A percentile compares a stretch with the other conserved stretches of the same genome.
These are phyloP conservation scores for Dothideomycetes sp. DNA, from an alignment of 2,329 filamentous ascomycete species.

Conservation along the genomic window DNA sequence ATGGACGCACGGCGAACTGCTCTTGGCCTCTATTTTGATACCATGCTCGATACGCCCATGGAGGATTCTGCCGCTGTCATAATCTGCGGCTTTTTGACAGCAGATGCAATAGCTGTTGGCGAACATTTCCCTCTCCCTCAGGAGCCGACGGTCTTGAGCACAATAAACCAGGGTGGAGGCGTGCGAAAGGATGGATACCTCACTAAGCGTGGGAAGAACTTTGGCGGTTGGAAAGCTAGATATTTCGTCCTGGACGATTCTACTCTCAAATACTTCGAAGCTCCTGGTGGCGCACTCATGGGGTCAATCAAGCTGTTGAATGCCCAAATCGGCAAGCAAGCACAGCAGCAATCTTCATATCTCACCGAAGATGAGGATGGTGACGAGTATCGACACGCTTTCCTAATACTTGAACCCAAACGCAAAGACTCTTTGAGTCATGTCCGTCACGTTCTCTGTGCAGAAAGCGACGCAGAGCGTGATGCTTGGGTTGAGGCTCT, in stretches of 20 bases:
- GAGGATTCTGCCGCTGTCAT: slow-evolving; percentile 68
- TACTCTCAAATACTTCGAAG: slow-evolving; percentile 81
- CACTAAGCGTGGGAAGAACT: slow-evolving; percentile 96
- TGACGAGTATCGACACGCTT: slow-evolving; percentile 93
- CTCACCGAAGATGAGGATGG: slow-evolving; percentile 66
- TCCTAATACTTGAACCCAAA: slow-evolving; percentile 90
- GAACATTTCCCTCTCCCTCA: slow-evolving; percentile 31
- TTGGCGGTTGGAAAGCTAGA: slow-evolving; percentile 92
- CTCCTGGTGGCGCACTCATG: slow-evolving; percentile 78
- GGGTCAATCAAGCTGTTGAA: slow-evolving; percentile 87
- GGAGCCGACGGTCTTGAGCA: slow-evolving; percentile 14
- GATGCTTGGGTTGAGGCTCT: slow-evolving; percentile 90
- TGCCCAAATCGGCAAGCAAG: slow-evolving; percentile 91
- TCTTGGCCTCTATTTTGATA: slow-evolving; percentile 77
- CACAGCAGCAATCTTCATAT: slow-evolving; percentile 47
- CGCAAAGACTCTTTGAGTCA: slow-evolving; percentile 84
- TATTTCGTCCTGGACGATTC: slow-evolving; percentile 62
- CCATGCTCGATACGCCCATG: slow-evolving; percentile 72
- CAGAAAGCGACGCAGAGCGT: slow-evolving; percentile 85
- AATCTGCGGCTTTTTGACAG: slow-evolving; percentile 77
- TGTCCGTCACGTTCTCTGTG: slow-evolving; percentile 88
- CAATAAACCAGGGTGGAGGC: slow-evolving; percentile 24
- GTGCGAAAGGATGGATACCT: slow-evolving; percentile 74
- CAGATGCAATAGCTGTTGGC: slow-evolving; percentile 50
- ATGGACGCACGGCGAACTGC: slow-evolving; percentile 77